A percentile compares a stretch with the other conserved stretches of the same genome.
Evolutionary conservation across 2,329 filamentous ascomycete genomes (phyloP).

Genomic region (Aspergillus alliaceus): DNA sequence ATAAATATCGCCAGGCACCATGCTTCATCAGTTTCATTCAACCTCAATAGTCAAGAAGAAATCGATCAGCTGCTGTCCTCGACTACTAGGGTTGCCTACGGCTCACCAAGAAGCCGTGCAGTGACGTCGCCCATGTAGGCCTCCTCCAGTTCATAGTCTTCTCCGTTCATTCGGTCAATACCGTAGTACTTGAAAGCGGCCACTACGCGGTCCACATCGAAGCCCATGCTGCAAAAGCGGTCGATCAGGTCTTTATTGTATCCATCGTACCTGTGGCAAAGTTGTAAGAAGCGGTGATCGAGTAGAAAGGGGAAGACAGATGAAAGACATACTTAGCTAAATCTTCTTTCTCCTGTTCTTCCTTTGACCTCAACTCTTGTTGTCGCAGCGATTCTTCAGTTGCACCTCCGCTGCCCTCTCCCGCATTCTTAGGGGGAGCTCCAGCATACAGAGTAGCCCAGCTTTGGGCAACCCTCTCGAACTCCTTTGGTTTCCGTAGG

Average conservation of each 20-base stretch:
- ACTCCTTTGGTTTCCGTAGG: constrained; percentile 73
- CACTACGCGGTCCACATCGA: constrained; percentile 82
- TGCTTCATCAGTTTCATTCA: constrained; percentile 22
- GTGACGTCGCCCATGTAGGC: constrained; percentile 90
- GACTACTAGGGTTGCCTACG: constrained; percentile 43
- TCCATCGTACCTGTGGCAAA: constrained; percentile 68
- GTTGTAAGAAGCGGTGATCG: neutral
- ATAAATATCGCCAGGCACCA: constrained; percentile 33
- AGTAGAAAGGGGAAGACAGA: neutral
- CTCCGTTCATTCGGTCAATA: constrained; percentile 74
- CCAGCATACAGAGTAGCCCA: constrained; percentile 86
- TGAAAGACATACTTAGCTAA: constrained; percentile 50
- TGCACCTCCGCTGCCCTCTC: constrained; percentile 54
- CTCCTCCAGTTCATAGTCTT: constrained; percentile 84
- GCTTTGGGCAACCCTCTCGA: constrained; percentile 78
- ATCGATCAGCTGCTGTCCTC: neutral
- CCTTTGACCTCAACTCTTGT: constrained; percentile 55
- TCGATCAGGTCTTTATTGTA: constrained; percentile 84
- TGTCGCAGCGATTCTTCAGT: constrained; percentile 55
- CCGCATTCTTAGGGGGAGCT: constrained; percentile 62
- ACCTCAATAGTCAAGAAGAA: neutral
- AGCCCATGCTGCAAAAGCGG: constrained; percentile 87
- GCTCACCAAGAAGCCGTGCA: constrained; percentile 77
- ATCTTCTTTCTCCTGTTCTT: constrained; percentile 57
- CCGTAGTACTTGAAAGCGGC: constrained; percentile 78